Evolutionary conservation across 257 asterid species (phyloP).

Genomic region (Plantago major): DNA sequence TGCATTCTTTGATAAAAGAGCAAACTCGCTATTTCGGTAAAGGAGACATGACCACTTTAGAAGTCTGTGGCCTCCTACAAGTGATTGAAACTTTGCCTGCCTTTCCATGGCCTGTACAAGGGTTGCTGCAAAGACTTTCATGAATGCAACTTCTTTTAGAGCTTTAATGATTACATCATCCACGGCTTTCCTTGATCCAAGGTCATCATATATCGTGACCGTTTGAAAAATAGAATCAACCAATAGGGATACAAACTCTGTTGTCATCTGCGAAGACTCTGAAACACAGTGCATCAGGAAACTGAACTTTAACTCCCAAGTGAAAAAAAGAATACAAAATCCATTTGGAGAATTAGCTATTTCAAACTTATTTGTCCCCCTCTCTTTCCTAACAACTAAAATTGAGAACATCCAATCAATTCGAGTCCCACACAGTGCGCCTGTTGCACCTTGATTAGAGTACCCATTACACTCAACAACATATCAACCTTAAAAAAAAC

Average conservation of each 20-base stretch:
- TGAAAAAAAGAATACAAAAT: not conserved
- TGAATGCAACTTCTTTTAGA: conserved; percentile 46
- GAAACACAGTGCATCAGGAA: conserved; percentile 29
- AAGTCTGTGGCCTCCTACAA: conserved; percentile 64
- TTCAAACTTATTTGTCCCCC: too few relatives aligned
- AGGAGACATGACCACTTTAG: conserved; percentile 87
- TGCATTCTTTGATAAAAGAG: conserved; percentile 70
- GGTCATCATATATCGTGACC: conserved; percentile 62
- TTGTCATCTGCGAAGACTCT: conserved; percentile 52
- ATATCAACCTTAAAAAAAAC: too few relatives aligned
- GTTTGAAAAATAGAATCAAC: conserved; percentile 80
- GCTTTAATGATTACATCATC: conserved; percentile 69
- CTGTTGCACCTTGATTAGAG: too few relatives aligned
- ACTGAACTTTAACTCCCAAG: not conserved
- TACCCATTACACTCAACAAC: too few relatives aligned
- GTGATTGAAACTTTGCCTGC: conserved; percentile 65
- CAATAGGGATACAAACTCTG: conserved; percentile 59
- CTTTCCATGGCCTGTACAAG: conserved; percentile 95
- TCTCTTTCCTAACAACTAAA: too few relatives aligned
- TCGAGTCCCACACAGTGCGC: too few relatives aligned
- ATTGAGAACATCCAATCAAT: too few relatives aligned
- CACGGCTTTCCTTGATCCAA: conserved; percentile 75
- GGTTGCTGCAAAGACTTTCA: conserved; percentile 82
- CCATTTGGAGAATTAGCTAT: too few relatives aligned
- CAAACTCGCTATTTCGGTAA: conserved; percentile 63